Percentiles rank a stretch among this genome's conserved stretches.
These are phyloP conservation scores for Linnemannia zychae DNA, from an alignment of 192 early-diverging fungal genomes.

Conservation along the genomic window DNA sequence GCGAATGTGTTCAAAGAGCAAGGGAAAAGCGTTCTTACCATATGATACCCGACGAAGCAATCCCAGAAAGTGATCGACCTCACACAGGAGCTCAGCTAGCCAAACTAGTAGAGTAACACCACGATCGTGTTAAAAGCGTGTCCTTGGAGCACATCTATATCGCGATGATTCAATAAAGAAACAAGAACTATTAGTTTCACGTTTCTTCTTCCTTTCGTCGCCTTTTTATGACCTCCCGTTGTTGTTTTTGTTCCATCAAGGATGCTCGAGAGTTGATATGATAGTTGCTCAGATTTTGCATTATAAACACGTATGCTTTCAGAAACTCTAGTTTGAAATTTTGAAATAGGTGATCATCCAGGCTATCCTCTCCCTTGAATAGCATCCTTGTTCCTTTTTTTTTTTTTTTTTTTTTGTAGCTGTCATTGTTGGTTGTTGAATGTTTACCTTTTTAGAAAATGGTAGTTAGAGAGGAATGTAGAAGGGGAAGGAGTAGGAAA, in stretches of 20 bases:
- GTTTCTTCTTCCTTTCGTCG: not conserved
- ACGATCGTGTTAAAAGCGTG: conserved; percentile 14
- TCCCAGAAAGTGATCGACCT: not conserved
- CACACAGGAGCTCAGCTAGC: not conserved
- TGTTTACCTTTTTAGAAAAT: not conserved
- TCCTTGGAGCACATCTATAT: conserved; percentile 6
- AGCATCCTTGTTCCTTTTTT: not conserved
- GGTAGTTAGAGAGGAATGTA: not conserved
- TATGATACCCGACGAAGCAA: not conserved
- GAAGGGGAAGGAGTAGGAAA: not conserved
- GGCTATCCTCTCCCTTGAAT: conserved; percentile 14
- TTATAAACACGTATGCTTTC: conserved; percentile 64
- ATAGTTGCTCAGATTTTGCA: conserved; percentile 58
- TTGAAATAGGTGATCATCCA: conserved; percentile 60
- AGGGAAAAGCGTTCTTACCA: conserved; percentile 9
- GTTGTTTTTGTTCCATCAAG: not conserved
- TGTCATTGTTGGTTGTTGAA: not conserved
- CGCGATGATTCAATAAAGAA: not conserved
- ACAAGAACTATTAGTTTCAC: not conserved
- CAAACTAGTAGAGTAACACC: not conserved
- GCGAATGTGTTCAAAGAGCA: too few relatives aligned
- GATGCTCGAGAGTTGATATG: not conserved
- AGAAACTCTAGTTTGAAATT: conserved; percentile 72
- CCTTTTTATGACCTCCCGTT: not conserved
- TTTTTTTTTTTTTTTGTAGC: not conserved